Evolutionary conservation across 192 early-diverging fungal species (phyloP).

Genomic region (Podochytrium sp.): DNA sequence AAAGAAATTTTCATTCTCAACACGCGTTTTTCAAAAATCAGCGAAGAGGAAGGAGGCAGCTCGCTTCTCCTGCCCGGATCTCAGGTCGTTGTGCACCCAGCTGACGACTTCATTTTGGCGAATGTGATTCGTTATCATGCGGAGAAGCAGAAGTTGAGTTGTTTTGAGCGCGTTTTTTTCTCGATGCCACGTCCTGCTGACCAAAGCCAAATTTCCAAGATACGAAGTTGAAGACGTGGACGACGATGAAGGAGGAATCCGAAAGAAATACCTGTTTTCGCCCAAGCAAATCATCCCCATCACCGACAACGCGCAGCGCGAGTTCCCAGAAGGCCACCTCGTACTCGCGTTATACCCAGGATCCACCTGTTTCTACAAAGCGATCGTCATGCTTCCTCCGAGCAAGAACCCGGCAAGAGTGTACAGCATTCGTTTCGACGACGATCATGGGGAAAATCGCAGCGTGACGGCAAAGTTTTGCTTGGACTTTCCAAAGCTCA

Average conservation of each 20-base stretch:
- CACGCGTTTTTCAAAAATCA: background rate
- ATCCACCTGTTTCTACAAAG: constrained; percentile 52
- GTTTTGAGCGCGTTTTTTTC: no score
- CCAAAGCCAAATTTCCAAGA: no score
- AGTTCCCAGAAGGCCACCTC: constrained; percentile 38
- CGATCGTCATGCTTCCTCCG: constrained; percentile 39
- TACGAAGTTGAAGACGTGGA: constrained; percentile 53
- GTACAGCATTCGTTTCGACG: no score
- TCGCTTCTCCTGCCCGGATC: background rate
- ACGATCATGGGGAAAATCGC: no score
- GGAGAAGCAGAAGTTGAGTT: constrained; percentile 42
- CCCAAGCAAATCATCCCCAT: constrained; percentile 40
- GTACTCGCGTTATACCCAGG: constrained; percentile 51
- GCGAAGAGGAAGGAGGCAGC: no score
- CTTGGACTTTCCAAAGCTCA: no score
- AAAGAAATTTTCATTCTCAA: no score
- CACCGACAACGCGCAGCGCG: constrained; percentile 26
- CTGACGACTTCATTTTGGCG: constrained; percentile 47
- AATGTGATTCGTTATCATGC: constrained; percentile 36
- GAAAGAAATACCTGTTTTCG: constrained; percentile 26
- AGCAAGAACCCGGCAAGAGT: no score
- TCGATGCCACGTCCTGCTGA: no score
- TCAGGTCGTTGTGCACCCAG: constrained; percentile 40
- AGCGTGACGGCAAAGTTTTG: no score
- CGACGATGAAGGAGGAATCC: constrained; percentile 35